Evolutionary conservation across 768 basidiomycete species (phyloP), one percentile per base, ranked within the genome.

Genomic region (Boletales sp.): DNA sequence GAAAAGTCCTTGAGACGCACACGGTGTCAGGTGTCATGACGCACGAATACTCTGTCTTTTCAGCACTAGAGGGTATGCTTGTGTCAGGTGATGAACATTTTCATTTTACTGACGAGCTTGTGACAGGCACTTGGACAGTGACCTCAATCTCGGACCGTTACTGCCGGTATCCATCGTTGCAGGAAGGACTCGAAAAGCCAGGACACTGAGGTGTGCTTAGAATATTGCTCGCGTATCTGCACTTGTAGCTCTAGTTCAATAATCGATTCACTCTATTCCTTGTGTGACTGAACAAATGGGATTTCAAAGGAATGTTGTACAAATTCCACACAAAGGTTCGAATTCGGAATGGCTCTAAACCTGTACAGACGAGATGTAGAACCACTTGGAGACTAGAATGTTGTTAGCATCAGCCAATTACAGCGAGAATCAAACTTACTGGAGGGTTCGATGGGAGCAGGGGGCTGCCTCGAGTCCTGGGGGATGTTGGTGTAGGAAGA

Each of bases 361-460:
- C 56, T 87, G 86, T 31, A 88, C 88, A 32, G 90, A 91, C 18
- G 91, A 90, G 62, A 94, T 94, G 72, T 92, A 90, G 83, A 93
- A 93, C 90, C 90, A 92, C 66, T 91, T 92, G 57, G 84, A 90
- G 59, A 92, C 90, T 90, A 56, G 19, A 19, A 52, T 35, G 2
- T 34, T 61, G 12, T 68, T 33, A 64, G 53, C 30, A 15, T 39
- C 17, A 6, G 31, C 17, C n/a, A 1, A 30, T 14, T 10, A 21
- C 8, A 36, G 31, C 41, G 15, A 17, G 48, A 17, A 15, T 42
- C 10, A 44, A 42, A 72, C 85, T 68, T 63, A 94, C 94, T 86
- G 48, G 93, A 87, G 53, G 91, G 84, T 60, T 98, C 95, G 60
- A 97, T 83, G 28, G 90, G 85, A 53, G 85, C 93, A 56, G 96